Conservation (phyloP, 2,329 filamentous ascomycete genomes). For the Blastomyces percursus region DNA sequence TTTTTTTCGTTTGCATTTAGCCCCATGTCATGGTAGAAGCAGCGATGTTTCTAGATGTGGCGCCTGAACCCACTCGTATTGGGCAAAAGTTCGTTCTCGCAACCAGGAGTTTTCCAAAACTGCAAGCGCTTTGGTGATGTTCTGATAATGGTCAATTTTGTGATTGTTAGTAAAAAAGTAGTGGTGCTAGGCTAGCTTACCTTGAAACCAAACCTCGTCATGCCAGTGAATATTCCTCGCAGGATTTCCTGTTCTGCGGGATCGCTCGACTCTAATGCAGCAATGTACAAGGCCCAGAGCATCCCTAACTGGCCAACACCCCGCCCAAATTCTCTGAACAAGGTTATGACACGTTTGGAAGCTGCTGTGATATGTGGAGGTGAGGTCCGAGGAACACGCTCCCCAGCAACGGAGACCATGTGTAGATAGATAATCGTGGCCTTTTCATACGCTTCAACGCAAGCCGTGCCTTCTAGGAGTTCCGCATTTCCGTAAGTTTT, state of each 20-base stretch:
- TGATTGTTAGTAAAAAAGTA: background rate
- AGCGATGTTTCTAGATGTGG: background rate
- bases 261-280: slow-evolving; percentile 24
- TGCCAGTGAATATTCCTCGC: slow-evolving; percentile 12
- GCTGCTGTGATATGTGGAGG: slow-evolving; percentile 14
- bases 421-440: slow-evolving; percentile 27
- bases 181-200: background rate
- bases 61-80: background rate
- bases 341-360: slow-evolving; percentile 21
- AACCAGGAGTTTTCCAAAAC: background rate
- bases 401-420: slow-evolving; percentile 23
- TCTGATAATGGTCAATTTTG: background rate
- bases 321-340: slow-evolving; percentile 24
- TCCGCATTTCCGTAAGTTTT: slow-evolving; percentile 27
- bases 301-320: slow-evolving; percentile 26
- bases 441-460: slow-evolving; percentile 29
- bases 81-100: background rate
- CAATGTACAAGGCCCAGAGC: slow-evolving; percentile 27
- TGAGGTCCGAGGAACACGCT: slow-evolving; percentile 18
- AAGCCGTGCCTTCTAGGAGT: slow-evolving; percentile 27
- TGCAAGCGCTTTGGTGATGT: background rate
- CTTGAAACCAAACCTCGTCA: background rate
- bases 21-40: background rate
- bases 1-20: background rate
- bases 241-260: slow-evolving; percentile 22